Percentiles rank a stretch among this genome's conserved stretches.
Evolutionary conservation across 1,284 basidiomycete species (phyloP).

Genomic region (Ganoderma lucidum): DNA sequence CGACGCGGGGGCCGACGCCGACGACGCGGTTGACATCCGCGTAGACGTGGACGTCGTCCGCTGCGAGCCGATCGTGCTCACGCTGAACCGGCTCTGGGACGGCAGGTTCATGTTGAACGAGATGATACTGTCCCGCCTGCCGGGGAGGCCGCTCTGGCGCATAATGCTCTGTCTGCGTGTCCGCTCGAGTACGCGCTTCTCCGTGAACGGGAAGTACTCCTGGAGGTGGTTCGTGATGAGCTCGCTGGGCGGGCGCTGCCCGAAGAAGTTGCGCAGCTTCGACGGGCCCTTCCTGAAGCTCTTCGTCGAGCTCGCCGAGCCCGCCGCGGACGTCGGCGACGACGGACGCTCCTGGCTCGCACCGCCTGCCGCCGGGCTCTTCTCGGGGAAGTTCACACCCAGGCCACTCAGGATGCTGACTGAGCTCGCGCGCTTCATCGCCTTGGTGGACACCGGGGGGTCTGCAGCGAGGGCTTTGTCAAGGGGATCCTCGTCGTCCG

Average conservation of each 20-base stretch:
- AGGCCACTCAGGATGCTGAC: conserved; percentile 95
- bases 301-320: conserved; percentile 45
- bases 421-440: conserved; percentile 91
- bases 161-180: conserved; percentile 89
- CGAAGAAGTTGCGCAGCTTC: conserved; percentile 96
- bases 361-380: not conserved
- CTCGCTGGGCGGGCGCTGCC: conserved; percentile 96
- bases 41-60: conserved; percentile 47
- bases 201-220: conserved; percentile 95
- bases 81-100: conserved; percentile 67
- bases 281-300: conserved; percentile 56
- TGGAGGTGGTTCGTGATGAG: conserved; percentile 96
- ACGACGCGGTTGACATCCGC: conserved; percentile 58
- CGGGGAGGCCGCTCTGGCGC: conserved; percentile 43
- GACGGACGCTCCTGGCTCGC: conserved; percentile 56
- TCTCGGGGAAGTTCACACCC: conserved; percentile 78
- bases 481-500: conserved; percentile 45
- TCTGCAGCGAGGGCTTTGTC: conserved; percentile 37
- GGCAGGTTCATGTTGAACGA: conserved; percentile 45
- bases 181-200: conserved; percentile 88
- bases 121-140: conserved; percentile 45
- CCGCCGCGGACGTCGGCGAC: conserved; percentile 42
- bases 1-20: conserved; percentile 36
- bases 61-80: conserved; percentile 70
- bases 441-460: conserved; percentile 51